A percentile compares a stretch with the other conserved stretches of the same genome.
Conservation (phyloP, 345 rosid species). For the Ricinus communis region DNA sequence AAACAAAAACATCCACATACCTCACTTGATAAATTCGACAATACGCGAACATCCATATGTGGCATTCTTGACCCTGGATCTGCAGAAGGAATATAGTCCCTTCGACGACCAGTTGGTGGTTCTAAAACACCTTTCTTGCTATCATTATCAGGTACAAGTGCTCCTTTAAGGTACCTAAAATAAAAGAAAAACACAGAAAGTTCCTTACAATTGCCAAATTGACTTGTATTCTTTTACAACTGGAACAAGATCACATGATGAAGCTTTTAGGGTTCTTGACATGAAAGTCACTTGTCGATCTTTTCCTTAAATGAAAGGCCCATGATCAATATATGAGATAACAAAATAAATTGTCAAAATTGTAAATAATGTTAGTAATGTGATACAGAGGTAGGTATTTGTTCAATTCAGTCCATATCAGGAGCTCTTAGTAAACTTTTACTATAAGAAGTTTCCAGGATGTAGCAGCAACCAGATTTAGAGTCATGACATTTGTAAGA, state of each 20-base stretch:
- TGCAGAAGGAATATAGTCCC: slow-evolving; percentile 77
- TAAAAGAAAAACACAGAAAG: slow-evolving; percentile 1
- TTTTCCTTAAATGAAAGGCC: no score
- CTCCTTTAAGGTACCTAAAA: slow-evolving; percentile 76
- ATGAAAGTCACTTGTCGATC: no score
- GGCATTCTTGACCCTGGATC: slow-evolving; percentile 89
- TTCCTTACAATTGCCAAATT: slow-evolving; percentile 1
- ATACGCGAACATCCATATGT: slow-evolving; percentile 58
- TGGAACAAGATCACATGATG: neutral
- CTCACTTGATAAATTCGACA: slow-evolving; percentile 47
- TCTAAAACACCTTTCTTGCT: slow-evolving; percentile 25
- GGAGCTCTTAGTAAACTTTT: no score
- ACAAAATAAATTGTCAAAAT: no score
- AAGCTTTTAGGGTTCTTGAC: no score
- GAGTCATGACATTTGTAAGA: no score
- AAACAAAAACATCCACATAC: slow-evolving; percentile 25
- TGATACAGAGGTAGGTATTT: no score
- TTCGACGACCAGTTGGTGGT: slow-evolving; percentile 67
- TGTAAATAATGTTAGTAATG: no score
- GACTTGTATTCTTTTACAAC: neutral
- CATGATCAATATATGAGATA: no score
- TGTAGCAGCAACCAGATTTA: no score
- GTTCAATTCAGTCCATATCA: no score
- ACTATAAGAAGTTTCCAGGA: no score
- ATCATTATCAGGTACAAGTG: slow-evolving; percentile 57